Base-by-base conservation (phyloP, 2,329 filamentous ascomycete genomes). In the Fusarium avenaceum region DNA sequence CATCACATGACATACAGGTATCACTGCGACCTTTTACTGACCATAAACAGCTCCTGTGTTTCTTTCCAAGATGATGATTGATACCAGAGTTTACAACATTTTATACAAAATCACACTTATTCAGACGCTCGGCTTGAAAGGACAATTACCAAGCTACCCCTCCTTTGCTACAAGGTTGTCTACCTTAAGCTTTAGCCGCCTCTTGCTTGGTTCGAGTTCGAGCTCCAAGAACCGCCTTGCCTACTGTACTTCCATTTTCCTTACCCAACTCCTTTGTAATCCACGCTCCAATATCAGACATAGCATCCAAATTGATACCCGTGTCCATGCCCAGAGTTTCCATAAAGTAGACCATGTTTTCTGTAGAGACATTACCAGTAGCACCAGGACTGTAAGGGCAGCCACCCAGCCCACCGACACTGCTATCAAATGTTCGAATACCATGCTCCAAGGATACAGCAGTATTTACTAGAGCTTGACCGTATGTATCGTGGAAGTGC, bases 401-500 rank as follows among this genome's bases (percentile, higher is more conserved):
- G 0, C 93, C 93, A 2, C 93, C 93, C 1, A 97, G 82, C 0
- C 93, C 93, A 3, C 88, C 92, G 1, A 96, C 91, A 53, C 91
- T 92, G 67, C 87, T 88, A 75, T 97, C 93, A 76, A 96, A 96
- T 0, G 87, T 92, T 32, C 92, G 82, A 40, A 96, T 86, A 0
- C 93, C 93, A 70, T 92, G 88, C 75, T 93, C 90, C 30, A 96
- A 85, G 38, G 90, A 89, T 1, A 94, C 89, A 13, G 92, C 89
- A 7, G 90, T 90, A 75, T 96, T 96, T 9, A 93, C 90, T n/a
- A 95, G 82, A 2, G 92, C 93, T 81, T 94, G 91, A 2, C 92
- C 93, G 75, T 94, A 95, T 2, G 93, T 96, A 75, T 97, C 92
- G 78, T 97, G 93, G 74, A 96, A 95, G 78, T 97, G 93, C 81